phyloP scores from a whole-genome alignment of 768 basidiomycete genomes.

The Leccinum longicurvipes region DNA sequence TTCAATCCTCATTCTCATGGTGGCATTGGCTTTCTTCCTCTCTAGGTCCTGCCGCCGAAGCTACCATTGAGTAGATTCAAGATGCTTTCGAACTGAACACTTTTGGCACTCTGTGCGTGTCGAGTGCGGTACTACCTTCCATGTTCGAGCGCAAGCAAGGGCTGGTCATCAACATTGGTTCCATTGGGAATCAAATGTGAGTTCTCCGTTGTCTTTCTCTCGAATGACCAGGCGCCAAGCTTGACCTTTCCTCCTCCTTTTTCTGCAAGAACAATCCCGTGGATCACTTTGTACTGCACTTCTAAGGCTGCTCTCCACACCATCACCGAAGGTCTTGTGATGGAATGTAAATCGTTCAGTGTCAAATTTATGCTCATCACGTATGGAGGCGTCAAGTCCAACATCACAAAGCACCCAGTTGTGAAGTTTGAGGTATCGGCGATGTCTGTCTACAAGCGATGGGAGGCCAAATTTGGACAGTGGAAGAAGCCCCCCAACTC shows the following conservation, averaged over 20 bases:
- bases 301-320: constrained; percentile 57
- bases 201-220: constrained; percentile 16
- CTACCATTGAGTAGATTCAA: constrained; percentile 50
- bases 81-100: constrained; percentile 64
- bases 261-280: constrained; percentile 56
- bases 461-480: constrained; percentile 48
- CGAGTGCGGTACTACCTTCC: constrained; percentile 57
- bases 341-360: constrained; percentile 73
- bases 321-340: constrained; percentile 60
- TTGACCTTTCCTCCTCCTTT: background rate
- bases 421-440: constrained; percentile 43
- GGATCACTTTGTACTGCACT: constrained; percentile 59
- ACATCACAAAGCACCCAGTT: constrained; percentile 54
- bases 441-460: constrained; percentile 53
- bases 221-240: background rate
- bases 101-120: constrained; percentile 55
- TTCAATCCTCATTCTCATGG: background rate
- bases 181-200: constrained; percentile 59
- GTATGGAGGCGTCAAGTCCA: constrained; percentile 64
- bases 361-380: constrained; percentile 67
- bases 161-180: too few species aligned
- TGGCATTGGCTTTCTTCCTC: background rate
- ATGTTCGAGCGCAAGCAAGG: too few species aligned
- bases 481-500: constrained; percentile 45
- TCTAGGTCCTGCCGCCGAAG: constrained; percentile 48